phyloP scores from a whole-genome alignment of 2,329 filamentous ascomycete species.

The Dryadomyces sulphureus region DNA sequence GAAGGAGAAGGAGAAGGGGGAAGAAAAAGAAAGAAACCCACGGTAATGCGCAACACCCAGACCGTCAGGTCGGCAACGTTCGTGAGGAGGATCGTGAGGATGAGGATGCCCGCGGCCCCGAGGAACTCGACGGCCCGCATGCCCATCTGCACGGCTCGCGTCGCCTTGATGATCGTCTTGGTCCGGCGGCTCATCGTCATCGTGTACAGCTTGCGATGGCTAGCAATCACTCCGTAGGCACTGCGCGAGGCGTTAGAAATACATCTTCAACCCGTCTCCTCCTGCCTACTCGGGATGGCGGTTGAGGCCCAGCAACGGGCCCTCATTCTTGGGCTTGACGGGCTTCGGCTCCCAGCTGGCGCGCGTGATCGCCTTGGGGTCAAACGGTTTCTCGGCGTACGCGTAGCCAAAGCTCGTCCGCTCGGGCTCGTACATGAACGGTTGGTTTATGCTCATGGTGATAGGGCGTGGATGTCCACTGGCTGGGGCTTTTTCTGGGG shows the following conservation, averaged over 20 bases:
- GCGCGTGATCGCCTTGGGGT: constrained; percentile 74
- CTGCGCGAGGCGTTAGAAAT: no score
- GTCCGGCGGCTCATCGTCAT: constrained; percentile 54
- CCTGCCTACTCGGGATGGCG: constrained; percentile 65
- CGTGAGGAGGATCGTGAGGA: constrained; percentile 63
- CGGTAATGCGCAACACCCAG: constrained; percentile 65
- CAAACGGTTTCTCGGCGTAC: constrained; percentile 48
- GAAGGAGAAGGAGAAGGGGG: neutral
- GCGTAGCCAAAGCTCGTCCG: constrained; percentile 35
- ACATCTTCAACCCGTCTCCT: neutral
- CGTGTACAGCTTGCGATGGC: constrained; percentile 45
- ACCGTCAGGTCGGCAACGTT: constrained; percentile 47
- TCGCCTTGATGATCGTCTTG: constrained; percentile 56
- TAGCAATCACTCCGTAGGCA: constrained; percentile 48
- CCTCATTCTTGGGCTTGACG: constrained; percentile 49
- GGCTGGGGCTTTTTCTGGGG: no score
- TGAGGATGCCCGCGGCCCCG: constrained; percentile 55
- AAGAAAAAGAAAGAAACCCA: constrained; percentile 27
- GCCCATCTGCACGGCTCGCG: constrained; percentile 52
- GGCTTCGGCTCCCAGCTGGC: constrained; percentile 57
- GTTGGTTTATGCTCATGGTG: constrained; percentile 20
- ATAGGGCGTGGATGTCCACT: neutral
- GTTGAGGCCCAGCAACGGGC: constrained; percentile 71
- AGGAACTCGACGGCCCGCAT: constrained; percentile 54
- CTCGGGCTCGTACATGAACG: constrained; percentile 57